Conservation (phyloP, 2,329 filamentous ascomycete genomes). For the Pseudogymnoascus sp. region DNA sequence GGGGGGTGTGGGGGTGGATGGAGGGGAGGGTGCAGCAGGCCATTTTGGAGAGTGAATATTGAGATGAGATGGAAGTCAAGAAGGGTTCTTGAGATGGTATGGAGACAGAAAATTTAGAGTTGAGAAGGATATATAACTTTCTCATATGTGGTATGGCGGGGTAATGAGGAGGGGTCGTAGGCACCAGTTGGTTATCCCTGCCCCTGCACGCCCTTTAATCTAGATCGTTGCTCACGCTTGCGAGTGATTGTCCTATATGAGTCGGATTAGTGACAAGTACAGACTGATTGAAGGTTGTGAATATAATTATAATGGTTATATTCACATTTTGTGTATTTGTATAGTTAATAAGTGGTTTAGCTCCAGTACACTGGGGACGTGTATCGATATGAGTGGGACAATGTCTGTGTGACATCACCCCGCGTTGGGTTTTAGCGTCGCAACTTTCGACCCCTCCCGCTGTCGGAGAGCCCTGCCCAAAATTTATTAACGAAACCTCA, state of each 20-base stretch:
- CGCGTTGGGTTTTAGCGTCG: slow-evolving; percentile 7
- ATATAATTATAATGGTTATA: not conserved
- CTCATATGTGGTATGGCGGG: slow-evolving; percentile 2
- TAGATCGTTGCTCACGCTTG: slow-evolving; percentile 2
- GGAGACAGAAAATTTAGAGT: not conserved
- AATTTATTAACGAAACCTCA: slow-evolving; percentile 10
- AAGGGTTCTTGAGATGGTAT: not conserved
- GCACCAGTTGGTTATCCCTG: not conserved
- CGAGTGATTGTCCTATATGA: not conserved
- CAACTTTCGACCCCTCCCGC: slow-evolving; percentile 7
- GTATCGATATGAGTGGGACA: slow-evolving; percentile 4
- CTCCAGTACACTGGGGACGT: not conserved
- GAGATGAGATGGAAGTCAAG: not conserved
- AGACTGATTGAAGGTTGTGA: not conserved
- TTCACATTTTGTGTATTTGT: not conserved
- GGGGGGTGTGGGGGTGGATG: slow-evolving; percentile 3
- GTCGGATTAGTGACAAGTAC: not conserved
- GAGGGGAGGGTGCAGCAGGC: slow-evolving; percentile 3
- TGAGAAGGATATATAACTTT: slow-evolving; percentile 4
- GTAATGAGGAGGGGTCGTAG: not conserved
- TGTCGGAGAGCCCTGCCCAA: not conserved
- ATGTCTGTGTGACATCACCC: slow-evolving; percentile 10
- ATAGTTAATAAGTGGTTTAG: not conserved
- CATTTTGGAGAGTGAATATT: not conserved
- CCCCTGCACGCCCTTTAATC: slow-evolving; percentile 1